Percentiles rank a stretch among this genome's conserved stretches.
phyloP scores from a whole-genome alignment of 305 asterid species.

The Fraxinus floribunda region DNA sequence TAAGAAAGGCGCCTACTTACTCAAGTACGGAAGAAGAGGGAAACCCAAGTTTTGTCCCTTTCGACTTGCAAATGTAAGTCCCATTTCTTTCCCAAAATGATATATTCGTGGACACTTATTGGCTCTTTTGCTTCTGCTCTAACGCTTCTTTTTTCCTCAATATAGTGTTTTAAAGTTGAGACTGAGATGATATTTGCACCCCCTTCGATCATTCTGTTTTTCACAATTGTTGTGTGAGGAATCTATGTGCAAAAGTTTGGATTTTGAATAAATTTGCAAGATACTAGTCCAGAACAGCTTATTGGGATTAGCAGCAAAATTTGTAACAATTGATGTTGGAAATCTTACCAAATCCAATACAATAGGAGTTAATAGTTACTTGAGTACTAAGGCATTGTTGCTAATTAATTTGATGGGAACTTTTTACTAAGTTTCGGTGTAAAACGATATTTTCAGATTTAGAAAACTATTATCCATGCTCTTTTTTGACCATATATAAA shows the following conservation, averaged over 20 bases:
- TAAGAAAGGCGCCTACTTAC: conserved; percentile 83
- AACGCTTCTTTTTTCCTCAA: background rate
- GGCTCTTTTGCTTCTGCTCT: conserved; percentile 10
- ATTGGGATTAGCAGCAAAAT: conserved; percentile 9
- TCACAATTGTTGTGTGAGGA: background rate
- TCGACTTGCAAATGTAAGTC: conserved; percentile 77
- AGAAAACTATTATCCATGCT: conserved; percentile 2
- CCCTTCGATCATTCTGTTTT: background rate
- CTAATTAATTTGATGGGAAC: background rate
- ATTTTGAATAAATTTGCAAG: conserved; percentile 14
- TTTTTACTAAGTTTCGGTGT: background rate
- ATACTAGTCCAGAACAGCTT: background rate
- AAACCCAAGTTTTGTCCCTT: conserved; percentile 94
- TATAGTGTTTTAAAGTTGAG: background rate
- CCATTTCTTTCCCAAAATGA: conserved; percentile 10
- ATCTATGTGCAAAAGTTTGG: background rate
- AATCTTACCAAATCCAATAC: background rate
- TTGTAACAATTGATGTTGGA: conserved; percentile 1
- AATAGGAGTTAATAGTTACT: background rate
- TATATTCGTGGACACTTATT: conserved; percentile 1
- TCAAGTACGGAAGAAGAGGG: conserved; percentile 91
- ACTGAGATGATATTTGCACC: conserved; percentile 13
- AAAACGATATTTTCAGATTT: background rate
- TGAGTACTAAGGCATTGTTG: background rate
- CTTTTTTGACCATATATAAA: background rate